Conservation (phyloP, 169 alveolate genomes). For the Plasmodium gonderi region DNA sequence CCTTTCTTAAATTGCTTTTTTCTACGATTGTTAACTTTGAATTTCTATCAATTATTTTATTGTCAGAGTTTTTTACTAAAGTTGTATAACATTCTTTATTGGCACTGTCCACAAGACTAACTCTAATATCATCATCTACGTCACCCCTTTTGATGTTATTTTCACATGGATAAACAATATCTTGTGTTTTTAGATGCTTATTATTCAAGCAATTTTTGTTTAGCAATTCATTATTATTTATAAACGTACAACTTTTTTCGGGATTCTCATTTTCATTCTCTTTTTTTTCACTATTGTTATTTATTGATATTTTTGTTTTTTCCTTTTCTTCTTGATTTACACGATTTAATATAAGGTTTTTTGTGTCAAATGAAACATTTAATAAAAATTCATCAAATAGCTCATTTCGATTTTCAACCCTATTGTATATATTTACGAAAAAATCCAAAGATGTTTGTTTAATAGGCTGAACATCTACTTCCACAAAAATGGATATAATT, state of each 20-base stretch:
- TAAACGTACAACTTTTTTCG: conserved; percentile 10
- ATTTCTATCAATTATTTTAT: not conserved
- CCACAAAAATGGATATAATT: conserved; percentile 58
- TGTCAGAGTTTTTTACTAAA: conserved; percentile 13
- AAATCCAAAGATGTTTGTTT: conserved; percentile 70
- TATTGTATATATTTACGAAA: conserved; percentile 69
- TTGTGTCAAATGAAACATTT: conserved; percentile 59
- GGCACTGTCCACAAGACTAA: not conserved
- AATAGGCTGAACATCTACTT: conserved; percentile 58
- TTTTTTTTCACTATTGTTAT: conserved; percentile 5
- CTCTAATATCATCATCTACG: conserved; percentile 10
- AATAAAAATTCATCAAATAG: conserved; percentile 68
- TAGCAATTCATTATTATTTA: conserved; percentile 36
- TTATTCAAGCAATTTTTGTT: conserved; percentile 30
- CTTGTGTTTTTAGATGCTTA: conserved; percentile 16
- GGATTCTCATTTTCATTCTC: conserved; percentile 18
- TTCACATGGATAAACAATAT: not conserved
- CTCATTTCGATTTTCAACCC: conserved; percentile 51
- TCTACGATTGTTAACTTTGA: conserved; percentile 28
- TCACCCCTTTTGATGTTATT: conserved; percentile 7
- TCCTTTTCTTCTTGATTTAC: conserved; percentile 65
- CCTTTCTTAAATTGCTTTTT: conserved; percentile 50
- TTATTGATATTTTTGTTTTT: conserved; percentile 17
- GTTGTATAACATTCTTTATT: conserved; percentile 24
- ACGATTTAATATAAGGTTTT: conserved; percentile 63